Conservation (phyloP, 768 basidiomycete genomes). For the Omphalotus guepiniiformis region DNA sequence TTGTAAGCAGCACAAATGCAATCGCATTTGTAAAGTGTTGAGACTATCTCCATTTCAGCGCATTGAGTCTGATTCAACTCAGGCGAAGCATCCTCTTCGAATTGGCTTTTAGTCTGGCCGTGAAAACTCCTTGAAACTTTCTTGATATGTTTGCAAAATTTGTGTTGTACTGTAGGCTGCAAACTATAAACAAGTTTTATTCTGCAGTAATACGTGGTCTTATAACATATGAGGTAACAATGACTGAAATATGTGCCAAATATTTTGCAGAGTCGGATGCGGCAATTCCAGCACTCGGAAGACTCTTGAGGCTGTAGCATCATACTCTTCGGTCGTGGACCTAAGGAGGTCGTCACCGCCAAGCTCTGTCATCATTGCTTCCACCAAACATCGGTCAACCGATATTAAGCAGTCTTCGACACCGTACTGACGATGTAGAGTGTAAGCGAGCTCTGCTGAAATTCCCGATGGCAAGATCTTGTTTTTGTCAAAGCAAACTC, state of each 20-base stretch:
- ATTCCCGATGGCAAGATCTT: conserved; percentile 21
- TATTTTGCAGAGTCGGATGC: conserved; percentile 13
- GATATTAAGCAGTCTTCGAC: conserved; percentile 16
- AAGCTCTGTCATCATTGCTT: conserved; percentile 18
- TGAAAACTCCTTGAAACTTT: neutral
- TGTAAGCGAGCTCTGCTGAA: conserved; percentile 18
- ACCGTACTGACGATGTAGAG: conserved; percentile 14
- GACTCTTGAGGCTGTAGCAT: conserved; percentile 10
- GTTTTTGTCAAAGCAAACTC: conserved; percentile 11
- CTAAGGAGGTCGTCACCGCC: conserved; percentile 18
- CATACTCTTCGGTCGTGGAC: conserved; percentile 18
- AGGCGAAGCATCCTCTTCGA: no score
- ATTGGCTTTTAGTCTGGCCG: no score
- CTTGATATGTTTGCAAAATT: neutral
- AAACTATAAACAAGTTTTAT: neutral
- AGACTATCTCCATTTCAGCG: neutral
- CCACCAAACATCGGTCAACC: conserved; percentile 17
- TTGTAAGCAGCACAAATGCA: neutral
- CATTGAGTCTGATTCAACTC: no score
- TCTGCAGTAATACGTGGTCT: no score
- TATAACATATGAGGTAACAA: conserved; percentile 17
- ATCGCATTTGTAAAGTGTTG: conserved; percentile 1
- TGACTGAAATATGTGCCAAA: conserved; percentile 17
- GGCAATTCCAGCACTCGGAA: conserved; percentile 12
- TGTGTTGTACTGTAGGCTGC: neutral